Evolutionary conservation across 2,329 filamentous ascomycete genomes (phyloP).

Genomic region (Fusarium sp.): DNA sequence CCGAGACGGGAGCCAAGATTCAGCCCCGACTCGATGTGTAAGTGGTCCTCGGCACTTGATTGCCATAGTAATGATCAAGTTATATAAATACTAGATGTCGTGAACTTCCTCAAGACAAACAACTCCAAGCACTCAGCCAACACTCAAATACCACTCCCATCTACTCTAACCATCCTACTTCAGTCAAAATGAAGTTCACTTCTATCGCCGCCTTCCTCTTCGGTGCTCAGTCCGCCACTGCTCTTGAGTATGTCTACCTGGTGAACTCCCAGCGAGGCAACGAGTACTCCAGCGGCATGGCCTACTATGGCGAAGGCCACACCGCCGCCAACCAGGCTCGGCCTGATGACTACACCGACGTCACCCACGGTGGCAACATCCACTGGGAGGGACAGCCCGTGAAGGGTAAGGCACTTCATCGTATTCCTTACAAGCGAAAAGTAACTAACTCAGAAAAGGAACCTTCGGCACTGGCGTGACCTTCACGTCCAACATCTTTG

Average conservation of each 20-base stretch:
- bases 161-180: neutral
- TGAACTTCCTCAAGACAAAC: neutral
- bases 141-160: neutral
- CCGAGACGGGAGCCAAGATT: neutral
- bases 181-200: neutral
- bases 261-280: neutral
- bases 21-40: neutral
- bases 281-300: constrained; percentile 3
- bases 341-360: neutral
- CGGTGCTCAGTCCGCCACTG: neutral
- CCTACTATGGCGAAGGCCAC: constrained; percentile 3
- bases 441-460: neutral
- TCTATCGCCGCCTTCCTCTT: neutral
- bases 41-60: neutral
- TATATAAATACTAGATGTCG: neutral
- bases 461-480: neutral
- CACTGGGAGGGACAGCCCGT: neutral
- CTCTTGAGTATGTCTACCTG: neutral
- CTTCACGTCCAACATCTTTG: neutral
- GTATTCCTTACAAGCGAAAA: neutral
- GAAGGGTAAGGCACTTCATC: neutral
- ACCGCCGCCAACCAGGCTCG: neutral
- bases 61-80: neutral
- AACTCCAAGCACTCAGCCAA: neutral
- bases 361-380: neutral